Evolutionary conservation across 2,329 filamentous ascomycete species (phyloP).

Genomic region (Cladosporium sp.): DNA sequence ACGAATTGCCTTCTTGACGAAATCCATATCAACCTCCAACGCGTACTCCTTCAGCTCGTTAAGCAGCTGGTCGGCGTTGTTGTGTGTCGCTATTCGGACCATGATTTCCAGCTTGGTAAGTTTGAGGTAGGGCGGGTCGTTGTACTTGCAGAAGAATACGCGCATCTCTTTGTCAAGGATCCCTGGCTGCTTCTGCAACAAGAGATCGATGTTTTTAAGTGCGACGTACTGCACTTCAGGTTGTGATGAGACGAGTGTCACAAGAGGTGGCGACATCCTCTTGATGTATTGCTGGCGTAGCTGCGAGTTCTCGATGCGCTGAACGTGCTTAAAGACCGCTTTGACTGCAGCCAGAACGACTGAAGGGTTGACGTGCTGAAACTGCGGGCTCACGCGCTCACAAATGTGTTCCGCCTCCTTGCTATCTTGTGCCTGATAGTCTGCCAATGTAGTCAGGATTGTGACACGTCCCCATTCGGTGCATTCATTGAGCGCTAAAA

Average conservation of each 20-base stretch:
- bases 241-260: conserved; percentile 89
- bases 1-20: conserved; percentile 86
- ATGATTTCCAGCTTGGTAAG: conserved; percentile 97
- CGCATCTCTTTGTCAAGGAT: conserved; percentile 95
- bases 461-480: conserved; percentile 98
- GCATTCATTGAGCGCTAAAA: conserved; percentile 95
- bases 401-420: conserved; percentile 99
- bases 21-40: conserved; percentile 98
- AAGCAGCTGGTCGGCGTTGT: conserved; percentile 89
- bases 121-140: conserved; percentile 95
- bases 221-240: conserved; percentile 98
- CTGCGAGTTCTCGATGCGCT: conserved; percentile 64
- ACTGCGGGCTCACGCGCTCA: conserved; percentile 90
- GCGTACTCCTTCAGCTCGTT: conserved; percentile 96
- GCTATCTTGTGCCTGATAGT: conserved; percentile 78
- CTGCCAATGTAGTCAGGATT: conserved; percentile 80
- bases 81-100: conserved; percentile 97
- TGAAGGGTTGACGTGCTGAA: conserved; percentile 96
- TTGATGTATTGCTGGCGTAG: conserved; percentile 80
- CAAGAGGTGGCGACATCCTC: conserved; percentile 96
- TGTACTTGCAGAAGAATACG: conserved; percentile 99
- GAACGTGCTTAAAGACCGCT: conserved; percentile 96
- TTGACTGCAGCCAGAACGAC: conserved; percentile 97
- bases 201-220: conserved; percentile 87
- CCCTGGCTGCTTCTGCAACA: conserved; percentile 91